A percentile compares a stretch with the other conserved stretches of the same genome.
These are phyloP conservation scores for Yamadazyma atmosphaerica DNA, from an alignment of 1,139 yeast genomes.

Conservation along the genomic window DNA sequence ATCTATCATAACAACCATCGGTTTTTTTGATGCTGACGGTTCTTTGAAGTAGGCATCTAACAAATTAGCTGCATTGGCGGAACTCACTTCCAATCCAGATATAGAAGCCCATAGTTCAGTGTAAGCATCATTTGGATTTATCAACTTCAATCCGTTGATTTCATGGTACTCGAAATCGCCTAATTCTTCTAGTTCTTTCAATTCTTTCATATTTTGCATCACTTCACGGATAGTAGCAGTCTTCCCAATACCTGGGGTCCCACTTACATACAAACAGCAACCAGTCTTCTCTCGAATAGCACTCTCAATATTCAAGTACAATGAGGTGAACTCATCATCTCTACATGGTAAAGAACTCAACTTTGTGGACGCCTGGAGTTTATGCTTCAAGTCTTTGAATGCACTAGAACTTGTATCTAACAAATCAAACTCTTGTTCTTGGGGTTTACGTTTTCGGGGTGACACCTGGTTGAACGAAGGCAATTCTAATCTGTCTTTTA, in stretches of 20 bases:
- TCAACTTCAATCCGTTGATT: conserved; percentile 84
- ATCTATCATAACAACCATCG: conserved; percentile 81
- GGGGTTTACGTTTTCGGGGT: conserved; percentile 6
- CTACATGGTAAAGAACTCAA: conserved; percentile 79
- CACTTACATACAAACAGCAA: conserved; percentile 85
- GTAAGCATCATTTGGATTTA: conserved; percentile 85
- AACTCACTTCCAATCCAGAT: conserved; percentile 59
- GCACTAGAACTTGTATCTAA: conserved; percentile 37
- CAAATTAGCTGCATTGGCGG: conserved; percentile 57
- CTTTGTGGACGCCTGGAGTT: conserved; percentile 64
- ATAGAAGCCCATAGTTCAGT: conserved; percentile 79
- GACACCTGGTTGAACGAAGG: conserved; percentile 9
- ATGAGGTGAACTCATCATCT: conserved; percentile 77
- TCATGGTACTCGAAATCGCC: conserved; percentile 73
- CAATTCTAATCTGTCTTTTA: conserved; percentile 6
- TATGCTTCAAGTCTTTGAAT: conserved; percentile 56
- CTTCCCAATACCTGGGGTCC: conserved; percentile 98
- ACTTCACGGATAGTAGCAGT: conserved; percentile 93
- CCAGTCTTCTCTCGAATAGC: conserved; percentile 77
- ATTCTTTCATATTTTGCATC: conserved; percentile 59
- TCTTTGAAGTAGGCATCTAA: conserved; percentile 40
- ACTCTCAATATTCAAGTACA: conserved; percentile 70
- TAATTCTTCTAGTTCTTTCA: conserved; percentile 47
- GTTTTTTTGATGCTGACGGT: conserved; percentile 32
- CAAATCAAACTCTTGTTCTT: conserved; percentile 10